phyloP scores from a whole-genome alignment of 257 asterid species.

The Vinca minor region DNA sequence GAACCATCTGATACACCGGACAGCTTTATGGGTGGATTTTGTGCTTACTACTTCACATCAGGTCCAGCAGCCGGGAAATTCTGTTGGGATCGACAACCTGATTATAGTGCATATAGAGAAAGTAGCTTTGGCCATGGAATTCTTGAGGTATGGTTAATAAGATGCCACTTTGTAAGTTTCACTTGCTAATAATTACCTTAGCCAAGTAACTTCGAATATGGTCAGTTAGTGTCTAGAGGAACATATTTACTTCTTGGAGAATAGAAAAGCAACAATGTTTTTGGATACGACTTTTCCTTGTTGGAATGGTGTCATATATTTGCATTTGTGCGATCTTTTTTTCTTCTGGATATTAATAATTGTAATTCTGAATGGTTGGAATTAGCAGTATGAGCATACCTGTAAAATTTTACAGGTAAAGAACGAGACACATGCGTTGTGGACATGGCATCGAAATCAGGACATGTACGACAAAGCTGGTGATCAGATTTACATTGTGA shows the following conservation, averaged over 20 bases:
- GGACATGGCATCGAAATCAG: conserved; percentile 96
- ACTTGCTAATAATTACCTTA: too few relatives aligned
- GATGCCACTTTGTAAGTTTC: too few relatives aligned
- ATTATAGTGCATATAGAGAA: conserved; percentile 82
- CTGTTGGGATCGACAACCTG: conserved; percentile 93
- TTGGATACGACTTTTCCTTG: not conserved
- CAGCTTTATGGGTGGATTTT: conserved; percentile 71
- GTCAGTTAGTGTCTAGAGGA: too few relatives aligned
- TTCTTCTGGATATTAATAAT: not conserved
- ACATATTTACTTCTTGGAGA: too few relatives aligned
- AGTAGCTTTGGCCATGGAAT: conserved; percentile 93
- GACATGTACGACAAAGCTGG: conserved; percentile 68
- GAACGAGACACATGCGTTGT: conserved; percentile 79
- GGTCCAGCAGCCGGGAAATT: conserved; percentile 88
- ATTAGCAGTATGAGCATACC: not conserved
- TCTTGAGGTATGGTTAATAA: conserved; percentile 54
- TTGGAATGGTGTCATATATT: too few relatives aligned
- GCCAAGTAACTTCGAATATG: not conserved
- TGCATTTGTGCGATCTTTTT: too few relatives aligned
- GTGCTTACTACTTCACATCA: conserved; percentile 68
- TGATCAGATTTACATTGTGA: conserved; percentile 74
- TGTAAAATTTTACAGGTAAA: conserved; percentile 42
- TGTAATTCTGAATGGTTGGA: not conserved
- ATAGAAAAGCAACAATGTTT: not conserved
- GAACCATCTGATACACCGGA: conserved; percentile 67